Evolutionary conservation across 176 grass and related monocot genomes (phyloP), one percentile per base, ranked within the genome.

Genomic region (Cenchrus fungigraminus): DNA sequence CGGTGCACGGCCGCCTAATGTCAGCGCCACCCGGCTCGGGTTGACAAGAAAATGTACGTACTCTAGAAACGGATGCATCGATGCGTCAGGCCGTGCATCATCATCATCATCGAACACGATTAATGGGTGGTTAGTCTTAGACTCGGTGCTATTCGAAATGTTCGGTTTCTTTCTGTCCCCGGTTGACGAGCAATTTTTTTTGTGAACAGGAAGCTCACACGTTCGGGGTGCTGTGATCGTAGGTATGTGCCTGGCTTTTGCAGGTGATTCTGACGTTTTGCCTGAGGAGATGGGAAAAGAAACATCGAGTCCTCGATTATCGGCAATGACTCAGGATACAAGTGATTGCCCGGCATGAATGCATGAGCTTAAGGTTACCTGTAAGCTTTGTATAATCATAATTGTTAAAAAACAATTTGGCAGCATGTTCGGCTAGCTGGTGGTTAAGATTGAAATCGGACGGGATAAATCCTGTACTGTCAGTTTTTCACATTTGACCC

Each of bases 81-180:
- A 25, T 58, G 73, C 84, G 58, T 83, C 88, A 58, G 88, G 46
- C 6, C 14, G 25, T 82, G 65, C 83, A 76, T 84, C 58, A 79
- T n/a, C 56, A 29, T 52, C 83, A 76, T 84, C 58, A 79, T n/a
- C 56, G 29, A 61, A 43, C 19, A 37, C 8, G 20, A 70, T 68
- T 45, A 68, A 50, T 46, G 45, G 45, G 45, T 46, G 49, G 9
- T 22, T 62, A 40, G 46, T 1, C 45, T 8, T 62, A 2, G 9
- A 8, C 9, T 5, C 5, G 15, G 22, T 50, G 53, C 11, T 42
- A 15, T 81, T 51, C 44, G 16, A 11, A 71, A 65, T 34, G 22
- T 68, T 79, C 16, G 29, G 34, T 80, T 12, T 9, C 2, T 53
- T 40, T 8, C 7, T 59, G 57, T 59, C 17, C 1, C 20, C 3